Evolutionary conservation across 2,329 filamentous ascomycete genomes (phyloP).

Genomic region (Orbilia blumenaviensis): DNA sequence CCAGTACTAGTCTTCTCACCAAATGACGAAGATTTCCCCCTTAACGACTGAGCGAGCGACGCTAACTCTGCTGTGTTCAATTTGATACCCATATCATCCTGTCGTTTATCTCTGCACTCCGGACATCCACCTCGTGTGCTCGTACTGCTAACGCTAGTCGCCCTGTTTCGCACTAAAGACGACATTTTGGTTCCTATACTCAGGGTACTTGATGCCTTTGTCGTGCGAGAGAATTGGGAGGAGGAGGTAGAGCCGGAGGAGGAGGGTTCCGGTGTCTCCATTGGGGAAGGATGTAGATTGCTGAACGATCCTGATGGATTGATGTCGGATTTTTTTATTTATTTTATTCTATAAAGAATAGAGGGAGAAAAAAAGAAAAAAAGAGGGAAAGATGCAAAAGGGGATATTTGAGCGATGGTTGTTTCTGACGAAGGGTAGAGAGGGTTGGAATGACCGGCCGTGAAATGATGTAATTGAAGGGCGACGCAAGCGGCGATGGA

Average conservation of each 20-base stretch:
- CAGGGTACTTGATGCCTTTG: constrained; percentile 43
- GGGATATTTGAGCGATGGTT: background rate
- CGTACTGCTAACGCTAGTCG: constrained; percentile 43
- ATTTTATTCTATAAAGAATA: too few species aligned
- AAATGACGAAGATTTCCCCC: constrained; percentile 13
- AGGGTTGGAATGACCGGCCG: background rate
- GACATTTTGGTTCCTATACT: constrained; percentile 34
- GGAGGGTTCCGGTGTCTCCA: constrained; percentile 51
- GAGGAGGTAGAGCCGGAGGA: constrained; percentile 43
- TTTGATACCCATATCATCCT: constrained; percentile 50
- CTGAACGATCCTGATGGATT: background rate
- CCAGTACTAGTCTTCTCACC: constrained; percentile 30
- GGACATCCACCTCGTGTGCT: constrained; percentile 48
- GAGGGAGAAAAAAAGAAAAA: background rate
- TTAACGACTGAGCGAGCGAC: constrained; percentile 27
- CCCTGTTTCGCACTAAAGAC: constrained; percentile 12
- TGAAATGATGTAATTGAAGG: constrained; percentile 26
- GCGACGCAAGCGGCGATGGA: constrained; percentile 7
- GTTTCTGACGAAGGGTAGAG: background rate
- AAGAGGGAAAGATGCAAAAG: background rate
- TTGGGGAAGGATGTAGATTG: background rate
- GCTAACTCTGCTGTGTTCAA: constrained; percentile 36
- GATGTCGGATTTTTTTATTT: background rate
- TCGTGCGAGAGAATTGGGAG: constrained; percentile 42
- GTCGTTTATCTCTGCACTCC: constrained; percentile 46